Base-by-base conservation (phyloP, 345 rosid genomes). In the Murraya koenigii region DNA sequence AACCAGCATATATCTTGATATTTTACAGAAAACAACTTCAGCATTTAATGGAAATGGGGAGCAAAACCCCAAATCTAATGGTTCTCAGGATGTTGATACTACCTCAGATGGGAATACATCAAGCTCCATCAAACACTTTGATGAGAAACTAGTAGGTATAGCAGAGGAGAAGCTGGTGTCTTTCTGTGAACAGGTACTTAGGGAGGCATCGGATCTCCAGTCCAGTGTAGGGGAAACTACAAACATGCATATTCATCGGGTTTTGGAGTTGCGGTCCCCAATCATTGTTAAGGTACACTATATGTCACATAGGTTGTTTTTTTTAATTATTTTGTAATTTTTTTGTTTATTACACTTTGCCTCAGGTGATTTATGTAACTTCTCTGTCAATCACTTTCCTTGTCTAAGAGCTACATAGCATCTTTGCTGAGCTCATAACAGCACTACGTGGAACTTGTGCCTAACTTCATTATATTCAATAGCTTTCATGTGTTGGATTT, bases 231-330 rank as follows among this genome's bases (percentile, higher is more conserved):
- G 93, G 73, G 99, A 92, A 70, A 80, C 89, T 69, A 84, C 94
- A 74, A 91, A 92, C 77, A 88, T 92, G 98, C 91, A 93, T 82
- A 82, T 94, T 74, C 98, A 96, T 79, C 90, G 91, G 58, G 97
- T 91, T 79, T 82, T 94, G 71, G 98, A 92, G 84, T 87, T 96
- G 70, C 94, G 99, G 33, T 91, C 99, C 52, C 98, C 98, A 1
- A 79, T 96, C 74, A 93, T 96, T 83, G 93, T 96, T 61, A 91
- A 90, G 99, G 99, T 96, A 88, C 66, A 61, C 15, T 20, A 44
- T 41, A 54, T 22, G 11, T 35, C 11, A 5, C 14, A 55, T 33
- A 33, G 17, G 66, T 66, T 41, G 8, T 58, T 33, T 66, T 56
- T 54, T 25, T n/a, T n/a, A n/a, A 26, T 23, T 25, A 35, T 65